A percentile compares a stretch with the other conserved stretches of the same genome.
Evolutionary conservation across 352 stramenopile genomes (phyloP).

Genomic region (Pythium folliculosum): DNA sequence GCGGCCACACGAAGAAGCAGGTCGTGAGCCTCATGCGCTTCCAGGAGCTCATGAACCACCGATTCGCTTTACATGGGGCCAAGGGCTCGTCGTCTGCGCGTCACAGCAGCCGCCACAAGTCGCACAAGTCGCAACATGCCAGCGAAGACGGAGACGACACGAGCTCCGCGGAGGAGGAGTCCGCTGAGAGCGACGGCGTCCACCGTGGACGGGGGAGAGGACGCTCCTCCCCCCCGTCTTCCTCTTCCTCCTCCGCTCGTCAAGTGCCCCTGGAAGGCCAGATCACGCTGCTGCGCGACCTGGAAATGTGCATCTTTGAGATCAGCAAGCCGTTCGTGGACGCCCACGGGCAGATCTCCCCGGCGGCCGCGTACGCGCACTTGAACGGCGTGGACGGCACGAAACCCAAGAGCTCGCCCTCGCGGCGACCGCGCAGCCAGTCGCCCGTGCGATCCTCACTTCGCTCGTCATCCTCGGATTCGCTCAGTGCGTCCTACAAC

Average conservation of each 20-base stretch:
- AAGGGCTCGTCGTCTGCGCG: background rate
- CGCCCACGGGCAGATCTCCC: conserved; percentile 13
- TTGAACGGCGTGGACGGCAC: conserved; percentile 1
- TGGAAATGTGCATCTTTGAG: conserved; percentile 19
- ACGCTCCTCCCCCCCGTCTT: background rate
- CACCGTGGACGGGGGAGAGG: too few species aligned
- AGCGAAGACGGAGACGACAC: conserved; percentile 2
- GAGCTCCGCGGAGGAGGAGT: conserved; percentile 5
- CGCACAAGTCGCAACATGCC: too few species aligned
- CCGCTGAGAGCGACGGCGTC: too few species aligned
- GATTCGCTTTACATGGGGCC: background rate
- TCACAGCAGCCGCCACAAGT: background rate
- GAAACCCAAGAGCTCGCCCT: background rate
- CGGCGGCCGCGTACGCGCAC: conserved; percentile 14
- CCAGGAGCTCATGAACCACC: conserved; percentile 25
- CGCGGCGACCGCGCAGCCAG: conserved; percentile 19
- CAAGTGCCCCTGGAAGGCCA: conserved; percentile 1
- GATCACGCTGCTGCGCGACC: conserved; percentile 11
- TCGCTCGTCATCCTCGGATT: background rate
- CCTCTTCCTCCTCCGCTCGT: background rate
- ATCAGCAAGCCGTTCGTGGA: conserved; percentile 18
- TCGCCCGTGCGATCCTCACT: conserved; percentile 7
- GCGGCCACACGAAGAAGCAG: background rate
- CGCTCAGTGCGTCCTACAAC: background rate
- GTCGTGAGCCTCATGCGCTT: conserved; percentile 29